Percentiles rank a stretch among this genome's conserved stretches.
phyloP scores from a whole-genome alignment of 768 basidiomycete genomes.

The Hypholoma sublateritium region DNA sequence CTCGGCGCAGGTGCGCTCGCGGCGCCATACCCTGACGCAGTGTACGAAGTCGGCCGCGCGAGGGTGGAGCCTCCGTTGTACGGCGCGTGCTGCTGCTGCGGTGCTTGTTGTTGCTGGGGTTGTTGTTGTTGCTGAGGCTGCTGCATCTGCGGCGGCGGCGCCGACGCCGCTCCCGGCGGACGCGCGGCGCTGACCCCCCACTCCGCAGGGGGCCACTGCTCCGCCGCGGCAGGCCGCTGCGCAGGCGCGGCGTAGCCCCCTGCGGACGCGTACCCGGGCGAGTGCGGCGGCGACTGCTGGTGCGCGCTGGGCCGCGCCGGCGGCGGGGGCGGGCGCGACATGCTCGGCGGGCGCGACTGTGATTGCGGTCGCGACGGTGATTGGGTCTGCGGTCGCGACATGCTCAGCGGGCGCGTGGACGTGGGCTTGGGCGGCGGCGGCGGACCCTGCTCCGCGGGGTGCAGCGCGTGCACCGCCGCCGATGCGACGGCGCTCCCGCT shows the following conservation, averaged over 20 bases:
- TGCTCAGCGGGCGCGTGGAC: not conserved
- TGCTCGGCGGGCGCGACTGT: not conserved
- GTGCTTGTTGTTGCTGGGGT: too few species aligned
- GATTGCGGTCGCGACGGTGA: not conserved
- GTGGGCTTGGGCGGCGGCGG: not conserved
- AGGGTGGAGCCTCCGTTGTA: too few species aligned
- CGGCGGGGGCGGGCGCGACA: constrained; percentile 3
- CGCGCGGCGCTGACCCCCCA: constrained; percentile 30
- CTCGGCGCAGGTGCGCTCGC: not conserved
- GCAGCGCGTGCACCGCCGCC: not conserved
- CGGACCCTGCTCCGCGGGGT: not conserved
- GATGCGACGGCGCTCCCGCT: not conserved
- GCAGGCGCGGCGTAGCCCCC: not conserved
- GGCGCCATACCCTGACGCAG: too few species aligned
- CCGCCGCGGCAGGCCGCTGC: constrained; percentile 24
- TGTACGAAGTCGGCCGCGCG: too few species aligned
- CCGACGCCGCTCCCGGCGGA: constrained; percentile 14
- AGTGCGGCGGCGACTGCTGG: constrained; percentile 12
- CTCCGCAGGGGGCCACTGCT: constrained; percentile 44
- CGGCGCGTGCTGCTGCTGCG: too few species aligned
- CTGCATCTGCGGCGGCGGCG: not conserved
- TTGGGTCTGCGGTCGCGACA: not conserved
- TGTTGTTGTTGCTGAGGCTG: too few species aligned
- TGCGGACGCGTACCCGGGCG: constrained; percentile 8
- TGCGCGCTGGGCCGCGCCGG: not conserved